phyloP scores from a whole-genome alignment of 2,329 filamentous ascomycete species.

The Coniochaeta sp. region DNA sequence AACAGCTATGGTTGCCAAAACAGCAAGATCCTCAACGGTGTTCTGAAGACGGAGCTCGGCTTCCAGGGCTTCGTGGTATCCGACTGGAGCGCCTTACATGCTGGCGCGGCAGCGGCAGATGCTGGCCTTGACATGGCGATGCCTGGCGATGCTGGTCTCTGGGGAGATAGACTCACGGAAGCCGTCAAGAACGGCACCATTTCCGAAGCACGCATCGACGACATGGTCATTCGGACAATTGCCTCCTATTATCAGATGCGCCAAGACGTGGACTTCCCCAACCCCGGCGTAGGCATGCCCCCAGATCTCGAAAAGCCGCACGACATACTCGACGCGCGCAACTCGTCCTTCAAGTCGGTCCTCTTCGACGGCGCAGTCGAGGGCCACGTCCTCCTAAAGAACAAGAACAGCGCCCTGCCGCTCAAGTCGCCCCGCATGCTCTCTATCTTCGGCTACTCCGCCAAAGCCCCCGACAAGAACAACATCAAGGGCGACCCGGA shows the following conservation, averaged over 20 bases:
- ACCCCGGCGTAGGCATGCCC: constrained; percentile 45
- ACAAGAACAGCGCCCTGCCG: constrained; percentile 47
- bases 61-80: constrained; percentile 60
- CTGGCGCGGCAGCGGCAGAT: constrained; percentile 52
- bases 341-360: constrained; percentile 31
- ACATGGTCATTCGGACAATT: constrained; percentile 52
- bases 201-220: constrained; percentile 44
- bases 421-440: constrained; percentile 42
- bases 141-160: constrained; percentile 39
- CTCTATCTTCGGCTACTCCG: constrained; percentile 58
- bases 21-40: constrained; percentile 57
- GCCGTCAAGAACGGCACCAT: constrained; percentile 56
- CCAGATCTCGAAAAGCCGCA: constrained; percentile 41
- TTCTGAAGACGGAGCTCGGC: constrained; percentile 56
- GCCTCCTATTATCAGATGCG: constrained; percentile 50
- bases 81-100: constrained; percentile 63
- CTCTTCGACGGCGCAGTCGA: constrained; percentile 53
- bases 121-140: constrained; percentile 69
- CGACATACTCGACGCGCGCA: constrained; percentile 44
- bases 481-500: constrained; percentile 27
- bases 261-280: constrained; percentile 40
- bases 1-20: constrained; percentile 67
- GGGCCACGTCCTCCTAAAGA: constrained; percentile 60
- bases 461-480: constrained; percentile 35
- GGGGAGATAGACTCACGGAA: constrained; percentile 46